Base-by-base conservation (phyloP, 805 yeast genomes). In the Jamesozyma spencerorum region DNA sequence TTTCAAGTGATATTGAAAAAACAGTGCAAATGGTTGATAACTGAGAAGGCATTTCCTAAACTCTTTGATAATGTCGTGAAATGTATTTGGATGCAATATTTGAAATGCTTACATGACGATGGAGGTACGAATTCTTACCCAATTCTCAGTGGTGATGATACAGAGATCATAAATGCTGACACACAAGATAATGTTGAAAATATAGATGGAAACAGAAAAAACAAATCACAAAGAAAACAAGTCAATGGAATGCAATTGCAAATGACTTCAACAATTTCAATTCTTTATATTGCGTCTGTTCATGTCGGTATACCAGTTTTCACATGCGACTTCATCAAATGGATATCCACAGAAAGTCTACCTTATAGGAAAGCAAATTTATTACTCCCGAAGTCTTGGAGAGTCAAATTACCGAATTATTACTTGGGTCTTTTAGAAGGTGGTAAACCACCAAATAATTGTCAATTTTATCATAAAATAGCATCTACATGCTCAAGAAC, bases 241-340 rank as follows among this genome's bases (percentile, higher is more conserved):
- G 15, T 15, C 30, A 4, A 38, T 44, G 13, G 37, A 20, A n/a
- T 46, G 14, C 40, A 49, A 32, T 36, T 58, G 18, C 47, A 51
- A 34, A 47, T 57, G 37, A 40, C 45, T 7, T 40, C 63, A 20
- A 39, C 64, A 1, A 20, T 70, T 4, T 50, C 69, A 5, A 50
- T 79, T 1, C 58, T 77, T 15, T 80, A 79, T 53, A 42, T 78
- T 36, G 73, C 79, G 2, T 53, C 72, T n/a, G 45, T 72, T 7
- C 67, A 69, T 41, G 48, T 76, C 46, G 64, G 68, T 22, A 44
- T 68, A 17, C 82, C 85, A 0, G 42, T 79, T 1, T 75, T 71
- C 50, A 46, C 71, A 4, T 57, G 60, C 40, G 83, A 79, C 51
- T 55, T 76, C 14, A 50, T 75, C 18, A 48, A 53, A 3, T 61